These are phyloP conservation scores for Pythium periplocum DNA, from an alignment of 352 stramenopile genomes.

Conservation along the genomic window DNA sequence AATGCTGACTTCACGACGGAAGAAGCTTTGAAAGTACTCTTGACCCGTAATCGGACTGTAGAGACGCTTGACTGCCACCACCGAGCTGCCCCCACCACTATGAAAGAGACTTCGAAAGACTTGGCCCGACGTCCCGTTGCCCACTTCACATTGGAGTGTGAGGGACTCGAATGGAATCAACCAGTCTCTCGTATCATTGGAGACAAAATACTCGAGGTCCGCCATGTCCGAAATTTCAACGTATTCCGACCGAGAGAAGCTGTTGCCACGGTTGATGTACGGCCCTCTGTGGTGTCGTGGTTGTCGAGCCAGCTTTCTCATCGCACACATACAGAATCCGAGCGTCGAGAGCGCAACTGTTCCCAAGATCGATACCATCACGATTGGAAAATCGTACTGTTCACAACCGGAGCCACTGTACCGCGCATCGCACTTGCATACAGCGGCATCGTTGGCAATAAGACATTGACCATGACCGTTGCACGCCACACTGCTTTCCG, in stretches of 20 bases:
- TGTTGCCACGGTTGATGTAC: slow-evolving; percentile 39
- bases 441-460: slow-evolving; percentile 40
- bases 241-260: slow-evolving; percentile 79
- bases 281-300: slow-evolving; percentile 51
- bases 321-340: slow-evolving; percentile 85
- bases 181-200: slow-evolving; percentile 84
- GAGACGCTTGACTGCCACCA: slow-evolving; percentile 85
- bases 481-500: slow-evolving; percentile 66
- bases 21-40: slow-evolving; percentile 90
- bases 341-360: slow-evolving; percentile 77
- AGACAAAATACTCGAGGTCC: slow-evolving; percentile 85
- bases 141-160: slow-evolving; percentile 79
- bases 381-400: slow-evolving; percentile 82
- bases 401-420: slow-evolving; percentile 72
- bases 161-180: slow-evolving; percentile 88
- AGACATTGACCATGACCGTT: slow-evolving; percentile 65
- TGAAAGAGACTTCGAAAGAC: slow-evolving; percentile 86
- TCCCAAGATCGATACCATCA: slow-evolving; percentile 75
- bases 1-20: slow-evolving; percentile 84
- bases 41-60: slow-evolving; percentile 84
- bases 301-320: slow-evolving; percentile 70
- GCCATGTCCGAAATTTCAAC: slow-evolving; percentile 84
- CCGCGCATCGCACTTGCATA: slow-evolving; percentile 68
- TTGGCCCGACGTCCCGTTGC: slow-evolving; percentile 85
- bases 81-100: slow-evolving; percentile 72